Evolutionary conservation across 129 eudicot species (phyloP), one percentile per base, ranked within the genome.

Genomic region (Tagetes patula): DNA sequence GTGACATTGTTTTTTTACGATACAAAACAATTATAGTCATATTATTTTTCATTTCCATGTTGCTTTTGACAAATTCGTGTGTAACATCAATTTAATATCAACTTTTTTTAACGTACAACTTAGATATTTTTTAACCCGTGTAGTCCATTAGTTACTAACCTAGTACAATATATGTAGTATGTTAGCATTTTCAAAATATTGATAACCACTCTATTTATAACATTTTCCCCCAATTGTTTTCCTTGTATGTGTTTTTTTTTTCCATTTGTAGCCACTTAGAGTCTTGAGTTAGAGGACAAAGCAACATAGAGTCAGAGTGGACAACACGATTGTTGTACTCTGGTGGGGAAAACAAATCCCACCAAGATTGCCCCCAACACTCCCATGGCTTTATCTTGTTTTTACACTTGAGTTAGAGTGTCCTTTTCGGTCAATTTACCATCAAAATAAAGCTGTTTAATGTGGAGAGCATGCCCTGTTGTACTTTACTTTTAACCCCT

Each of bases 311-410:
- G 87, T 84, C 27, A 20, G 83, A 81, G 87, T 84, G 85, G 87
- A 76, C 73, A 66, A 79, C 81, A 81, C 58, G 67, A 59, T 80
- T 85, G 79, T 77, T 80, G 82, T 81, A 72, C 82, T 70, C 8
- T 48, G 82, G 87, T 82, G 82, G 89, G 88, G 92, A 89, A 84
- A 80, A 80, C 55, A 79, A 84, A 84, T 84, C 89, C 87, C 88
- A 20, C 83, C 63, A 86, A 84, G 87, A 84, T 86, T 74, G 67
- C 75, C 38, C 63, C 46, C 54, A 45, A 64, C 64, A 55, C 46
- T 61, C 46, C 67, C 67, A 33, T n/a, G 42, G 33, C 67, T 30
- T 62, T 61, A 54, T 43, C 46, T 49, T 58, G 3, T 31, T 36
- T 46, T 53, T 77, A 80, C 88, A 77, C 81, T 81, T 65, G 80